Evolutionary conservation across 306 rosid genomes (phyloP).

Genomic region (Quercus mongolica): DNA sequence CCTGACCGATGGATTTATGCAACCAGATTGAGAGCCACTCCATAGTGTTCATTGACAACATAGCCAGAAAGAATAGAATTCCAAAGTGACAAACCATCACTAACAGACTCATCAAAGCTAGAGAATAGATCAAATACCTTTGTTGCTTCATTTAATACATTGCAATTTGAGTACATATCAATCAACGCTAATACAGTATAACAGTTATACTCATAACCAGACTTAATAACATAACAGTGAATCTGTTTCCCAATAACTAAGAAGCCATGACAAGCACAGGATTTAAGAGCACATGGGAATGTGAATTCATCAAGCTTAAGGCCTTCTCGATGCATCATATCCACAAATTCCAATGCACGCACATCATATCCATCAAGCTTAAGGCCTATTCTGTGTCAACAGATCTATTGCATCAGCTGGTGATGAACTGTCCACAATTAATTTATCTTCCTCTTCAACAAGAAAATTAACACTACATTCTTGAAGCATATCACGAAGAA

Average conservation of each 20-base stretch:
- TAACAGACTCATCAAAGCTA: conserved; percentile 18
- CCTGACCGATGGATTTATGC: conserved; percentile 46
- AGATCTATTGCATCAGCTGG: no score
- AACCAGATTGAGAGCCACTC: conserved; percentile 51
- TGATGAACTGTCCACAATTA: no score
- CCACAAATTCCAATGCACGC: conserved; percentile 44
- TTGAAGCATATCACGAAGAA: no score
- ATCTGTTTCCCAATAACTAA: conserved; percentile 53
- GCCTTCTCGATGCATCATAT: conserved; percentile 58
- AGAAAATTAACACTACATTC: no score
- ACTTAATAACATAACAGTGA: conserved; percentile 54
- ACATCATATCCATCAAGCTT: not conserved
- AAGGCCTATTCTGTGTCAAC: no score
- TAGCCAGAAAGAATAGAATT: conserved; percentile 85
- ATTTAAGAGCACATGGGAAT: conserved; percentile 69
- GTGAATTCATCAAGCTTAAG: conserved; percentile 67
- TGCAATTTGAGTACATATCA: conserved; percentile 79
- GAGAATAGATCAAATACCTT: conserved; percentile 47
- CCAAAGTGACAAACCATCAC: conserved; percentile 58
- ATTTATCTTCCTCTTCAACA: no score
- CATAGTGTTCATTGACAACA: conserved; percentile 38
- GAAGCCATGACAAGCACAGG: conserved; percentile 39
- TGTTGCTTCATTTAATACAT: conserved; percentile 44
- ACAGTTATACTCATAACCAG: conserved; percentile 56
- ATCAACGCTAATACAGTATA: conserved; percentile 68